Evolutionary conservation across 2,329 filamentous ascomycete species (phyloP).

Genomic region (Bipolaris cookei): DNA sequence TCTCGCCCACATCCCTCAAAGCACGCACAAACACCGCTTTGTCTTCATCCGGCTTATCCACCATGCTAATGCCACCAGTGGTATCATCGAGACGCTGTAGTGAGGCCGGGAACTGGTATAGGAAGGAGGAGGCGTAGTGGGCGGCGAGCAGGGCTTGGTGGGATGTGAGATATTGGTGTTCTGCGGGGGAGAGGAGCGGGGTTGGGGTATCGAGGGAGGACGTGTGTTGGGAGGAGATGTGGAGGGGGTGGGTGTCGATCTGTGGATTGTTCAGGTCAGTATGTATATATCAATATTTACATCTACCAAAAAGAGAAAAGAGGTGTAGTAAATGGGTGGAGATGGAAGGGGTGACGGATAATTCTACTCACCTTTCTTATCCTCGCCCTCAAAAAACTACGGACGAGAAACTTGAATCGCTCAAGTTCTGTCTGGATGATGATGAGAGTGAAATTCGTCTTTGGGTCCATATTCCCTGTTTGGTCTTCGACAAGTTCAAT

Average conservation of each 20-base stretch:
- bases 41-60: conserved; percentile 83
- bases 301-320: too few relatives aligned
- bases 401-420: conserved; percentile 87
- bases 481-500: conserved; percentile 61
- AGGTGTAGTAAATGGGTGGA: too few relatives aligned
- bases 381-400: conserved; percentile 81
- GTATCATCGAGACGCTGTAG: conserved; percentile 90
- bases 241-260: conserved; percentile 78
- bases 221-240: conserved; percentile 66
- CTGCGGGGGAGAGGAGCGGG: conserved; percentile 70
- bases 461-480: conserved; percentile 85
- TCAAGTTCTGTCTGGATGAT: conserved; percentile 97
- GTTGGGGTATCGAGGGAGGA: conserved; percentile 57
- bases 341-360: too few relatives aligned
- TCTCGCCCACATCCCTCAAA: conserved; percentile 65
- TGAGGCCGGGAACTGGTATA: conserved; percentile 77
- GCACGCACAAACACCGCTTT: conserved; percentile 83
- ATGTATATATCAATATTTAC: too few relatives aligned
- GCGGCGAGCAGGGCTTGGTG: conserved; percentile 84
- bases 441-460: conserved; percentile 90
- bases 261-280: conserved; percentile 37
- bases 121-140: conserved; percentile 86
- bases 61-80: conserved; percentile 88
- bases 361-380: conserved; percentile 81
- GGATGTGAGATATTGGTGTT: conserved; percentile 80